Conservation (phyloP, 768 basidiomycete species). For the Boletus reticulatus region DNA sequence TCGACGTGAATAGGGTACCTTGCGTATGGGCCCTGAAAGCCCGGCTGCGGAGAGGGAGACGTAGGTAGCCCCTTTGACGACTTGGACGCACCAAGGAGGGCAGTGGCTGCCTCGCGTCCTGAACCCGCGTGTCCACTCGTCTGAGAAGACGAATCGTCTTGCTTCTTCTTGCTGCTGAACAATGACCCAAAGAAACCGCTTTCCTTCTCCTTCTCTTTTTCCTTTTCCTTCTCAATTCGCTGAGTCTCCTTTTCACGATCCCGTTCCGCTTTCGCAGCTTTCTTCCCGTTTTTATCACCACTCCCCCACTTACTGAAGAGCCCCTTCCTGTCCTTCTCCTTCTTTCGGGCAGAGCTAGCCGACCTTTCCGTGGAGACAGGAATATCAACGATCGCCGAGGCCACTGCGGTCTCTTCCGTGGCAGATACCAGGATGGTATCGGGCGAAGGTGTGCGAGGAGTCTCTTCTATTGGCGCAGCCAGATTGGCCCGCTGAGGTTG, state of each 20-base stretch:
- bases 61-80: slow-evolving; percentile 66
- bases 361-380: slow-evolving; percentile 18
- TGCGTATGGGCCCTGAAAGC: slow-evolving; percentile 48
- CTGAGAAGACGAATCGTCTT: slow-evolving; percentile 58
- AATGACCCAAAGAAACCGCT: slow-evolving; percentile 88
- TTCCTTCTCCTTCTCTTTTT: slow-evolving; percentile 48
- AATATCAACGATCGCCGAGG: slow-evolving; percentile 24
- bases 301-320: slow-evolving; percentile 63
- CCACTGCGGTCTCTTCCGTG: slow-evolving; percentile 26
- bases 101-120: slow-evolving; percentile 84
- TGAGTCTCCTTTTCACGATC: slow-evolving; percentile 48
- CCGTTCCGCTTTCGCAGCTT: slow-evolving; percentile 41
- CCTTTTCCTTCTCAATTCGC: slow-evolving; percentile 49
- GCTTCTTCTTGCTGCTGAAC: slow-evolving; percentile 87
- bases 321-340: slow-evolving; percentile 74
- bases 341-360: slow-evolving; percentile 40
- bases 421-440: slow-evolving; percentile 31
- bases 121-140: slow-evolving; percentile 38
- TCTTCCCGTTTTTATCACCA: slow-evolving; percentile 59
- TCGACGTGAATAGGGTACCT: slow-evolving; percentile 99
- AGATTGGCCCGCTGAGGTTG: slow-evolving; percentile 53
- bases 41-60: slow-evolving; percentile 54
- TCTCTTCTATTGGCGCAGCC: slow-evolving; percentile 30
- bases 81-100: slow-evolving; percentile 81
- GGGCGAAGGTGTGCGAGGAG: slow-evolving; percentile 64